Percentiles rank a stretch among this genome's conserved stretches.
These are phyloP conservation scores for Chaetomiaceae sp. DNA, from an alignment of 2,329 filamentous ascomycete genomes.

Conservation along the genomic window DNA sequence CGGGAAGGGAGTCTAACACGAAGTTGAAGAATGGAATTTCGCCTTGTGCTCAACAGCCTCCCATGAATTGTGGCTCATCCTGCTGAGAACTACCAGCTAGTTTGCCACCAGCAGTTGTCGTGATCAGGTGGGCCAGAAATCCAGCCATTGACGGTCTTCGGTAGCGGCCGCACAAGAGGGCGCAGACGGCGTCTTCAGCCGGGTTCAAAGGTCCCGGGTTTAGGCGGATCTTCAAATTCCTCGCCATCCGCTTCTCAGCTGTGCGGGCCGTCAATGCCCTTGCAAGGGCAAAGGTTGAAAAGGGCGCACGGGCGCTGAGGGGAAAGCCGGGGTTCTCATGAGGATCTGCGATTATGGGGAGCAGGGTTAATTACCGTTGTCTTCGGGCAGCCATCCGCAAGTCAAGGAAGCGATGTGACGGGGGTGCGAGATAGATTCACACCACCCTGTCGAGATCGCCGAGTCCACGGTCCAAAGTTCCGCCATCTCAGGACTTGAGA, in stretches of 20 bases:
- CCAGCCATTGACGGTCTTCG: not conserved
- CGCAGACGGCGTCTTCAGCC: slow-evolving; percentile 14
- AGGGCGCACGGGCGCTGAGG: slow-evolving; percentile 2
- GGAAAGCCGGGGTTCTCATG: slow-evolving; percentile 15
- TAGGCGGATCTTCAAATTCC: slow-evolving; percentile 5
- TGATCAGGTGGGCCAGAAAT: slow-evolving; percentile 12
- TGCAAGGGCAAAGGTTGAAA: not conserved
- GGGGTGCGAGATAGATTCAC: not conserved
- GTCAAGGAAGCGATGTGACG: not conserved
- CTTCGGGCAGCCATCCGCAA: not conserved
- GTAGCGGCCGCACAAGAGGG: slow-evolving; percentile 5
- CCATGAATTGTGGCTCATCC: not conserved
- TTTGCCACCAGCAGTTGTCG: slow-evolving; percentile 3
- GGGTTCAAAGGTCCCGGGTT: slow-evolving; percentile 4
- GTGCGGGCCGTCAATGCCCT: slow-evolving; percentile 11
- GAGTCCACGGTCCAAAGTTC: not conserved
- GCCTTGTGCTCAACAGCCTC: not conserved
- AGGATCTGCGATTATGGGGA: slow-evolving; percentile 19
- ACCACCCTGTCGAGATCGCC: not conserved
- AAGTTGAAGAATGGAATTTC: not conserved
- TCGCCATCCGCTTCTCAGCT: slow-evolving; percentile 16
- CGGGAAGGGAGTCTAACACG: slow-evolving; percentile 14
- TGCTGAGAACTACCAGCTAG: not conserved
- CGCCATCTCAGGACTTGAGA: not conserved
- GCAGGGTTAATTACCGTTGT: slow-evolving; percentile 2